phyloP scores from a whole-genome alignment of 768 basidiomycete species.

The Lepiota brunneoincarnata region DNA sequence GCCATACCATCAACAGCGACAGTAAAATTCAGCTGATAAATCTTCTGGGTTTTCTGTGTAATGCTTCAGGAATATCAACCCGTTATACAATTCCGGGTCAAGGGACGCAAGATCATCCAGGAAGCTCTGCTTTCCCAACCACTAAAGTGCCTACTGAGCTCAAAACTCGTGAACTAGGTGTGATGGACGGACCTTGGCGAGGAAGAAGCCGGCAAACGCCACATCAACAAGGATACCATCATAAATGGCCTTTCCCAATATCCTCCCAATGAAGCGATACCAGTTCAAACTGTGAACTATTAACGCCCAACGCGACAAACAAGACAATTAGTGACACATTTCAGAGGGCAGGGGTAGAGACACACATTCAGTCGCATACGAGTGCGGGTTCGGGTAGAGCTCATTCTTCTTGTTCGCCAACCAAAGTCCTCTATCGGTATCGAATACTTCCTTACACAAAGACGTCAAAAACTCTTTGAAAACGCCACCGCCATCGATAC shows the following conservation, averaged over 20 bases:
- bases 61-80: constrained; percentile 90
- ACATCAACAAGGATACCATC: constrained; percentile 95
- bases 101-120: constrained; percentile 91
- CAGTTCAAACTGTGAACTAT: constrained; percentile 82
- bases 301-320: neutral
- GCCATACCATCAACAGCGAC: constrained; percentile 77
- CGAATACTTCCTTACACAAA: constrained; percentile 90
- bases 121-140: constrained; percentile 90
- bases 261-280: constrained; percentile 91
- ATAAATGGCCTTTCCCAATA: constrained; percentile 95
- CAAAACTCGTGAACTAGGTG: neutral
- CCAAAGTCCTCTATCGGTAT: constrained; percentile 94
- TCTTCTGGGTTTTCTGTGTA: constrained; percentile 87
- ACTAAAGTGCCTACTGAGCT: constrained; percentile 77
- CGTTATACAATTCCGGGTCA: constrained; percentile 90
- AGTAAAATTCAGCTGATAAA: constrained; percentile 84
- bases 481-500: constrained; percentile 95
- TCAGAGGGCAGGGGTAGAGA: constrained; percentile 5
- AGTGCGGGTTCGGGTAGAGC: constrained; percentile 91
- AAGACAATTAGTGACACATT: neutral
- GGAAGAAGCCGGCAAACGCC: constrained; percentile 93
- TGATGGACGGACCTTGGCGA: constrained; percentile 61
- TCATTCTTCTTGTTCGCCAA: constrained; percentile 87
- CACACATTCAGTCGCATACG: constrained; percentile 85
- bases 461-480: constrained; percentile 98